These are phyloP conservation scores for Trichoderma lentiforme DNA, from an alignment of 2,329 filamentous ascomycete genomes.

Conservation along the genomic window DNA sequence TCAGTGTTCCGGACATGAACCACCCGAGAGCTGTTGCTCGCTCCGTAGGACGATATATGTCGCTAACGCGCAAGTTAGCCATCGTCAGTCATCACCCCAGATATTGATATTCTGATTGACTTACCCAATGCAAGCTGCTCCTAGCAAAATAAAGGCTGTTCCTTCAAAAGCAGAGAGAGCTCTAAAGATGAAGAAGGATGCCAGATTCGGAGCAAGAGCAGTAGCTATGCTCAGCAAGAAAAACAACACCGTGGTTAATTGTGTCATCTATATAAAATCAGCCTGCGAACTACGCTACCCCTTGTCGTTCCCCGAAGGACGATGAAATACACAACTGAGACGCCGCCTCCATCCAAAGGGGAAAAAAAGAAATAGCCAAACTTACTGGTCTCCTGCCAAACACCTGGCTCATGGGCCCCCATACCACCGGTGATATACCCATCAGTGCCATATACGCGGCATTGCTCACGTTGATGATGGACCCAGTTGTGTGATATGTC, in stretches of 20 bases:
- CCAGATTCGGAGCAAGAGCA: slow-evolving; percentile 67
- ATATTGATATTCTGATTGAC: slow-evolving; percentile 23
- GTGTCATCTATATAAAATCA: slow-evolving; percentile 31
- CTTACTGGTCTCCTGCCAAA: slow-evolving; percentile 57
- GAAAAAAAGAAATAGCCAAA: slow-evolving; percentile 6
- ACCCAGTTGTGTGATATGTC: slow-evolving; percentile 62
- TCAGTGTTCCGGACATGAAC: slow-evolving; percentile 68
- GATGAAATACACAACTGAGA: background rate
- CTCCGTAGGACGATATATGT: slow-evolving; percentile 63
- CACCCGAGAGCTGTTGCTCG: slow-evolving; percentile 70
- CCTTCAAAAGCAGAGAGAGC: slow-evolving; percentile 72
- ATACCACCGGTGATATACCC: slow-evolving; percentile 67
- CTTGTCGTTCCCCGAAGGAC: background rate
- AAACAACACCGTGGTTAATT: slow-evolving; percentile 61
- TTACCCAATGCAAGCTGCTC: slow-evolving; percentile 63
- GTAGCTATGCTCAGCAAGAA: slow-evolving; percentile 68
- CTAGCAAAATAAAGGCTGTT: slow-evolving; percentile 70
- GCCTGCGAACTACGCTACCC: background rate
- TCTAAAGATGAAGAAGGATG: slow-evolving; percentile 70
- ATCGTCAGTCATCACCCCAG: background rate
- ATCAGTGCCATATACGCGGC: slow-evolving; percentile 73
- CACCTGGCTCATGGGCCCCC: slow-evolving; percentile 67
- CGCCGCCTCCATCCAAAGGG: background rate
- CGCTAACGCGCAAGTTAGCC: slow-evolving; percentile 34
- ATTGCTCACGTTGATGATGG: slow-evolving; percentile 70